These are phyloP conservation scores for Exophiala dermatitidis DNA, from an alignment of 2,329 filamentous ascomycete genomes.

Conservation along the genomic window DNA sequence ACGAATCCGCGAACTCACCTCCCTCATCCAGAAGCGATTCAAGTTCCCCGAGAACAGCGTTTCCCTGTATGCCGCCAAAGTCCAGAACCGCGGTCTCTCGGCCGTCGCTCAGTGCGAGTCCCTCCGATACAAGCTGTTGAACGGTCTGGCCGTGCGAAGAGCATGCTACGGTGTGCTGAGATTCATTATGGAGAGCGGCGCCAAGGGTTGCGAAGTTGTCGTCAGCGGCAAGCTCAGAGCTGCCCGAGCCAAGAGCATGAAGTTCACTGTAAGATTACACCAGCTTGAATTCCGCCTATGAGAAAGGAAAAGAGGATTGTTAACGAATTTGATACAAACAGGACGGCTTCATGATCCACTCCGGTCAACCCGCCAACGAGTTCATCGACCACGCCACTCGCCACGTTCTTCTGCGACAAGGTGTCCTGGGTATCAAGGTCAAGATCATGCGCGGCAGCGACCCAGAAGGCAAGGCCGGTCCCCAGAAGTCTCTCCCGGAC, in stretches of 20 bases:
- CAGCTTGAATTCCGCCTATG: too few species aligned
- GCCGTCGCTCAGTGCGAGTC: constrained; percentile 99
- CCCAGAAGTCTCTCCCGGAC: constrained; percentile 94
- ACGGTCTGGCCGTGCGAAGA: constrained; percentile 96
- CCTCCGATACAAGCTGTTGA: constrained; percentile 99
- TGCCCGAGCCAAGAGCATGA: constrained; percentile 99
- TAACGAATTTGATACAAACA: constrained; percentile 26
- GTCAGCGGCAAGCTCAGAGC: constrained; percentile 98
- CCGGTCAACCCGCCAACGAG: constrained; percentile 97
- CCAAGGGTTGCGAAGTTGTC: constrained; percentile 99
- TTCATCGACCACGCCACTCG: constrained; percentile 98
- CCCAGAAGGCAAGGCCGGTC: constrained; percentile 97
- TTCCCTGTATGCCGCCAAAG: constrained; percentile 99
- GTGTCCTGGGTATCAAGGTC: constrained; percentile 99
- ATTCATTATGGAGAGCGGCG: constrained; percentile 99
- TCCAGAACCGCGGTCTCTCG: constrained; percentile 99
- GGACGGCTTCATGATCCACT: constrained; percentile 99
- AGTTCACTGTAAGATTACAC: constrained; percentile 77
- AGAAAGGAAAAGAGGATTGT: not conserved
- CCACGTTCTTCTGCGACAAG: constrained; percentile 98
- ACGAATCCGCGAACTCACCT: constrained; percentile 99
- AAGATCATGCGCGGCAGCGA: constrained; percentile 99
- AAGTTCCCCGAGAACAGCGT: constrained; percentile 99
- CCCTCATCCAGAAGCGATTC: constrained; percentile 99
- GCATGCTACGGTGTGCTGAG: constrained; percentile 99